phyloP scores from a whole-genome alignment of 495 filamentous ascomycete genomes.

The Neurospora sp. region DNA sequence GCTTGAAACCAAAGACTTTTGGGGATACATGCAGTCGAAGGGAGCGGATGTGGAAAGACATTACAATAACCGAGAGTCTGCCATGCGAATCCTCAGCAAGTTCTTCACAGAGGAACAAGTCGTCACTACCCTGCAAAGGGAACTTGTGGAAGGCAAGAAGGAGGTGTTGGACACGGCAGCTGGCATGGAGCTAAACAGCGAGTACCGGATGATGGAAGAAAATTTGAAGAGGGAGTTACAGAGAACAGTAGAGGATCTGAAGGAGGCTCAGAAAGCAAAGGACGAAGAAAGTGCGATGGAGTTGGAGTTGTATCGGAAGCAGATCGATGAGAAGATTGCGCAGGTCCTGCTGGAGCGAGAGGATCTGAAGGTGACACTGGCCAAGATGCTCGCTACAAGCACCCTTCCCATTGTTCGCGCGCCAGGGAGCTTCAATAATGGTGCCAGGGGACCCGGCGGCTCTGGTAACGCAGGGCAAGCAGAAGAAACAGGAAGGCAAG shows the following conservation, averaged over 20 bases:
- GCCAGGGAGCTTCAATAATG: neutral
- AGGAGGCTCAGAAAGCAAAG: neutral
- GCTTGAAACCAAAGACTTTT: slow-evolving; percentile 24
- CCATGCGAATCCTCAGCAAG: neutral
- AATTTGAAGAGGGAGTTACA: neutral
- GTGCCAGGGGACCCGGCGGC: no score
- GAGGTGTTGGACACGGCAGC: neutral
- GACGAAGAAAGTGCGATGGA: neutral
- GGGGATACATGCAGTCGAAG: slow-evolving; percentile 24
- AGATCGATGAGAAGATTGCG: neutral
- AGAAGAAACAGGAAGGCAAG: neutral
- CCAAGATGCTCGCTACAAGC: neutral
- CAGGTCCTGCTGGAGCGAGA: neutral
- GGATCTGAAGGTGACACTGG: neutral
- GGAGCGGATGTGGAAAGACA: slow-evolving; percentile 19
- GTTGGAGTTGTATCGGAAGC: neutral
- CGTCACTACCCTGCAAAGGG: neutral
- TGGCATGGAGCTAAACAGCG: neutral
- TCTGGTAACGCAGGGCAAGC: neutral
- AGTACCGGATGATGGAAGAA: neutral
- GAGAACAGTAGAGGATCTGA: neutral
- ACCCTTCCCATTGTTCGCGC: neutral
- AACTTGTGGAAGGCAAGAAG: neutral
- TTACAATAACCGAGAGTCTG: slow-evolving; percentile 18
- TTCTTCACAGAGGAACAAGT: neutral